phyloP scores from a whole-genome alignment of 768 basidiomycete species.

The Mycena latifolia region DNA sequence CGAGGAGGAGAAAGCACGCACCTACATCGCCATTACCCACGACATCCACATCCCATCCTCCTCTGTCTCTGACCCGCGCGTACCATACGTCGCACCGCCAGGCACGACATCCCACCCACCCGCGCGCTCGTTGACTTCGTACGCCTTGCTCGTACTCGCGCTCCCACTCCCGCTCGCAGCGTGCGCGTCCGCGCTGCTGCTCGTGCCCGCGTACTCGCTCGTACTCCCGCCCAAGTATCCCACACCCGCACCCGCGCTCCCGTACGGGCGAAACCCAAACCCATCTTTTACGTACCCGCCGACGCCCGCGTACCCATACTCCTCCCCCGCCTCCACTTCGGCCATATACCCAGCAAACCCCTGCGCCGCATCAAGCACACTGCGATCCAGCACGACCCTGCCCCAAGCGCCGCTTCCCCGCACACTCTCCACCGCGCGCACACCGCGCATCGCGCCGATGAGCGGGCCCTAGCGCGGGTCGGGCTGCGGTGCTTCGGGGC shows the following conservation, averaged over 20 bases:
- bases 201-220: no score
- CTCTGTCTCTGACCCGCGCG: constrained; percentile 37
- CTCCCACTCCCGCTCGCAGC: background rate
- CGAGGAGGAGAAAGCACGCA: background rate
- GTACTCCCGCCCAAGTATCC: no score
- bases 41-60: constrained; percentile 35
- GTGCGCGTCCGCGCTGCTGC: no score
- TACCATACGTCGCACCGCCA: background rate
- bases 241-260: background rate
- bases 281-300: no score
- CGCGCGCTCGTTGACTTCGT: background rate
- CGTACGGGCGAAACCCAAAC: no score
- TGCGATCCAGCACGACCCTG: background rate
- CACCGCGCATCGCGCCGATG: constrained; percentile 7
- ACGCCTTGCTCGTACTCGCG: background rate
- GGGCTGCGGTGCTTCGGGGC: background rate
- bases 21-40: constrained; percentile 6
- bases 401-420: background rate
- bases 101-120: background rate
- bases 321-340: no score
- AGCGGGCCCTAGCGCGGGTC: constrained; percentile 16
- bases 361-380: background rate
- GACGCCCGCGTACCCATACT: background rate
- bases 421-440: background rate
- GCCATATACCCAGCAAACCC: background rate